phyloP scores from a whole-genome alignment of 2,329 filamentous ascomycete genomes.

The Didymella arachidicola region DNA sequence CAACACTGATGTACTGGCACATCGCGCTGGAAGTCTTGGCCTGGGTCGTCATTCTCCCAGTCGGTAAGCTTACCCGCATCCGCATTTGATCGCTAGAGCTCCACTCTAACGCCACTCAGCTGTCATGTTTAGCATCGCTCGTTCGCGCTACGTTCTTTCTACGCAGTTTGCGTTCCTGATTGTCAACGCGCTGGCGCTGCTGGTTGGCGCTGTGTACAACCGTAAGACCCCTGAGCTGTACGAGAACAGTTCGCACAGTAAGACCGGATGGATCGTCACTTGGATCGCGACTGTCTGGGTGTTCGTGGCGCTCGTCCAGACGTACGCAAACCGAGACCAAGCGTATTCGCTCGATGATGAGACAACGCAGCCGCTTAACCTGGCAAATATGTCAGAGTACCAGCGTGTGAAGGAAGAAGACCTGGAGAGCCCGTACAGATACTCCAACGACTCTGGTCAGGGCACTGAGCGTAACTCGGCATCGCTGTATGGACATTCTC shows the following conservation, averaged over 20 bases:
- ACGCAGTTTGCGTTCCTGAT: conserved; percentile 66
- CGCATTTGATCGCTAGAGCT: conserved; percentile 5
- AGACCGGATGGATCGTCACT: conserved; percentile 84
- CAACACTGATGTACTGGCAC: conserved; percentile 70
- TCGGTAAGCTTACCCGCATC: conserved; percentile 63
- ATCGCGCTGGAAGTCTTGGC: conserved; percentile 73
- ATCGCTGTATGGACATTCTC: conserved; percentile 70
- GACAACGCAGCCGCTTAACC: conserved; percentile 40
- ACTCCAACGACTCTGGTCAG: conserved; percentile 61
- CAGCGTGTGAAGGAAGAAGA: conserved; percentile 48
- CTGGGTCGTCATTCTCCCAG: conserved; percentile 76
- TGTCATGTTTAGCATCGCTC: conserved; percentile 84
- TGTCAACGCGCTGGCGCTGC: conserved; percentile 52
- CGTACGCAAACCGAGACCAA: conserved; percentile 62
- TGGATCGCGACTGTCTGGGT: conserved; percentile 75
- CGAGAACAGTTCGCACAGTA: conserved; percentile 85
- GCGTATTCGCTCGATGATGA: conserved; percentile 29
- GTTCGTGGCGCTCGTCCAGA: conserved; percentile 70
- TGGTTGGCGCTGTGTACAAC: conserved; percentile 68
- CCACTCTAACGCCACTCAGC: conserved; percentile 58
- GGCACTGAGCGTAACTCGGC: conserved; percentile 74
- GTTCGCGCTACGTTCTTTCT: conserved; percentile 75
- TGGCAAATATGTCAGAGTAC: conserved; percentile 50
- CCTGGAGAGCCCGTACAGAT: conserved; percentile 40
- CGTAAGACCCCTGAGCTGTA: conserved; percentile 84